Evolutionary conservation across 164 flowering plant genomes (phyloP).

Genomic region (Vitis riparia): DNA sequence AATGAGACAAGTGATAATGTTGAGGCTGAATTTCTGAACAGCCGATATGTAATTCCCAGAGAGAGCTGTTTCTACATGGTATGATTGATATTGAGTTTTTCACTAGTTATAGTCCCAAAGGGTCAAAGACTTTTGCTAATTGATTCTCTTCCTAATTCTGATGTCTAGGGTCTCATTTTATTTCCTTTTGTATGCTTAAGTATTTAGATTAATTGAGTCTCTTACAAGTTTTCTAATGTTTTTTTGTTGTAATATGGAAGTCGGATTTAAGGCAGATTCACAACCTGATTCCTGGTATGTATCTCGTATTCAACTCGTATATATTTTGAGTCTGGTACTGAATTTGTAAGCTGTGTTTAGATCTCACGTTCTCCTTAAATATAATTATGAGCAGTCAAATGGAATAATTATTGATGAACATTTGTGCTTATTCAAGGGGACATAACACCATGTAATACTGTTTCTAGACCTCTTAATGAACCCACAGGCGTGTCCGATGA

Average conservation of each 20-base stretch:
- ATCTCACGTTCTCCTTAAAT: not conserved
- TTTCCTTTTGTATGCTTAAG: not conserved
- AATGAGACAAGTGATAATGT: conserved; percentile 59
- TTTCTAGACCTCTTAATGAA: no score
- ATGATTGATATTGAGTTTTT: conserved; percentile 12
- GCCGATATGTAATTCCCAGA: conserved; percentile 60
- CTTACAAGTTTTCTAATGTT: conserved; percentile 20
- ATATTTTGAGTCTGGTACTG: not conserved
- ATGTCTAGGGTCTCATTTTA: not conserved
- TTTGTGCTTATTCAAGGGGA: no score
- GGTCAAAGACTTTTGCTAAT: no score
- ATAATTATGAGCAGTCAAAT: not conserved
- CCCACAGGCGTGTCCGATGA: no score
- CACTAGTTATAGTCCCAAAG: not conserved
- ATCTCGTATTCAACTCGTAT: conserved; percentile 9
- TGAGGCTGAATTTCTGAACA: conserved; percentile 65
- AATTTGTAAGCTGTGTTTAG: not conserved
- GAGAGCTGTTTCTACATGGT: conserved; percentile 90
- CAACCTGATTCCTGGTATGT: conserved; percentile 79
- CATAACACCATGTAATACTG: no score
- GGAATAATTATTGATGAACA: no score
- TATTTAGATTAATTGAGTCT: not conserved
- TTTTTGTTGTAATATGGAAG: conserved; percentile 50
- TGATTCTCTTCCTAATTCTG: not conserved
- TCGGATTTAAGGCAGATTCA: conserved; percentile 79